phyloP scores from a whole-genome alignment of 176 grass and related monocot species.

The Cenchrus fungigraminus region DNA sequence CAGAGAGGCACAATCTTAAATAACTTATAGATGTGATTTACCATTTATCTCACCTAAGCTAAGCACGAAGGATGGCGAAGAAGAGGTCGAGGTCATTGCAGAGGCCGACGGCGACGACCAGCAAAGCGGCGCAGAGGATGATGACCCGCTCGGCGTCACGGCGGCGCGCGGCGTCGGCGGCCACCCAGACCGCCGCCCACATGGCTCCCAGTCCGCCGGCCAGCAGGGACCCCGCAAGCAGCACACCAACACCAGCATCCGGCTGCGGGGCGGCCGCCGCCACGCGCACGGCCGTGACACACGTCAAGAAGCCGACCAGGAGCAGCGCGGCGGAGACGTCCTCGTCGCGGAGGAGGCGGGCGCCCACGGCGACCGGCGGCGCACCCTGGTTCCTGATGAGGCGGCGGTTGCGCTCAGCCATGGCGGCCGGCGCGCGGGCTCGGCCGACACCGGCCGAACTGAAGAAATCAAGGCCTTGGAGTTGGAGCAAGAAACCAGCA shows the following conservation, averaged over 20 bases:
- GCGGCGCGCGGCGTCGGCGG: neutral
- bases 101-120: neutral
- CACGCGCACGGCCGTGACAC: neutral
- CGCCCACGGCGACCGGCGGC: neutral
- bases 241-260: no score
- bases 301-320: neutral
- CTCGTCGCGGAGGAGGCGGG: neutral
- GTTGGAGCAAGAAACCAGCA: no score
- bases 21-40: no score
- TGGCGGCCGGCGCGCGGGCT: no score
- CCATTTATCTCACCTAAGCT: neutral
- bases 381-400: neutral
- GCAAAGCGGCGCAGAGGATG: neutral
- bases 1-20: no score
- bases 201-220: neutral
- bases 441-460: no score
- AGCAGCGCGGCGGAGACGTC: neutral
- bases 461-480: no score
- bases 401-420: neutral
- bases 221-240: neutral
- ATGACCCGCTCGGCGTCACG: neutral
- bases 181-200: conserved; percentile 1
- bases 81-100: neutral
- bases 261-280: neutral
- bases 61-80: neutral